Base-by-base conservation (phyloP, 495 filamentous ascomycete genomes). In the Podospora pseudopauciseta region DNA sequence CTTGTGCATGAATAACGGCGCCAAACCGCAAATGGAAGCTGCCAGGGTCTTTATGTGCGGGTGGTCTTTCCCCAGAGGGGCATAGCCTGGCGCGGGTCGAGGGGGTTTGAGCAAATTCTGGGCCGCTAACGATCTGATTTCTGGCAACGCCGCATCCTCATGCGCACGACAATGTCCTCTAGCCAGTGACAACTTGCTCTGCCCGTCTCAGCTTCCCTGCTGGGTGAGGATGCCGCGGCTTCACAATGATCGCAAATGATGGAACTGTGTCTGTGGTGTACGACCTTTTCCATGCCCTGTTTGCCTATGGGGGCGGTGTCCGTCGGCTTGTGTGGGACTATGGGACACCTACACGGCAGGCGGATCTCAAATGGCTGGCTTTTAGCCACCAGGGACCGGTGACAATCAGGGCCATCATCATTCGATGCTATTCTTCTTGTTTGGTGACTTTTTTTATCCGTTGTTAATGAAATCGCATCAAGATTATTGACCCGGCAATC, bases 71-170 rank as follows among this genome's bases (percentile, higher is more conserved):
- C 70, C 68, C 27, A 54, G 68, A 67, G 23, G 32, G 67, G 72
- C 3, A 63, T 68, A 60, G 69, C 19, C 30, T 28, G 23, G 60
- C 59, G 59, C 60, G 11, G 56, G 18, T 56, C 70, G 81, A 79
- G 81, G 69, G 75, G 71, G 75, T 84, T 84, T 84, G 82, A 84
- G 82, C 82, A 84, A 74, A 65, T 83, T 84, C 77, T 78, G 74
- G 72, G 70, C 60, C 58, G 39, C 66, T 73, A 75, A 73, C 69
- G 74, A 59, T 57, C 71, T 23, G 63, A 61, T 7, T 61, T 61
- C 27, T 61, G 39, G 4, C 6, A 32, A n/a, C 20, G 30, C 59
- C 59, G 59, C 59, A 61, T 28, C 59, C 59, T 20, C 62, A 39
- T n/a, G 44, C 60, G 53, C 44, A 64, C 39, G 39, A 49, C 39